phyloP scores from a whole-genome alignment of 1,139 yeast species.

The Candida sojae region DNA sequence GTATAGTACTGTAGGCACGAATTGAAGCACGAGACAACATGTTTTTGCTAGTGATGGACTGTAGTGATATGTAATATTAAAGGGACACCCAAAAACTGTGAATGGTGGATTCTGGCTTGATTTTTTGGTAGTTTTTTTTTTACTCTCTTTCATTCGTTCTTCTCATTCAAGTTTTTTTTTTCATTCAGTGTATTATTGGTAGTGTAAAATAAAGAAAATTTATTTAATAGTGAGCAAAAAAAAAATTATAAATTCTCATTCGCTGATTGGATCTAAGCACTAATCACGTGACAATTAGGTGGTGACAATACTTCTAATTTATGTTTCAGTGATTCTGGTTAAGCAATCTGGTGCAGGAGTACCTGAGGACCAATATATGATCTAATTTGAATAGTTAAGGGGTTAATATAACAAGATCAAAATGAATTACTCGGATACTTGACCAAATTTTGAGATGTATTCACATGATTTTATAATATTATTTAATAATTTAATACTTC shows the following conservation, averaged over 20 bases:
- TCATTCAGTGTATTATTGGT: background rate
- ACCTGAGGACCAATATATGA: too few species aligned
- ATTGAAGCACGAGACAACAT: conserved; percentile 48
- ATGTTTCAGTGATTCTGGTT: too few species aligned
- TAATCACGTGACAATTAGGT: conserved; percentile 9
- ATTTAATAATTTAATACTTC: too few species aligned
- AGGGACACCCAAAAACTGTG: conserved; percentile 2
- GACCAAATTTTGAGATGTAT: too few species aligned
- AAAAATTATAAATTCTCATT: conserved; percentile 16
- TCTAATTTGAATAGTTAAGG: too few species aligned
- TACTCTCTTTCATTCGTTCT: conserved; percentile 3
- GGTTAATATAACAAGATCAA: too few species aligned
- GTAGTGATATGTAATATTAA: background rate
- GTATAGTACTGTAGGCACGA: conserved; percentile 53
- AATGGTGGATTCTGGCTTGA: conserved; percentile 1
- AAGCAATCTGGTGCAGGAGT: too few species aligned
- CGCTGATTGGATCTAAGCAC: conserved; percentile 16
- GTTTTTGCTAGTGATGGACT: conserved; percentile 6
- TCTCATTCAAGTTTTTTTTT: conserved; percentile 4
- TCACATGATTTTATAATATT: too few species aligned
- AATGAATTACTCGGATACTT: too few species aligned
- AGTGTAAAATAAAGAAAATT: background rate
- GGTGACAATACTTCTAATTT: too few species aligned
- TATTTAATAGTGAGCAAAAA: background rate
- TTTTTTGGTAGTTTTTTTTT: conserved; percentile 3